A percentile compares a stretch with the other conserved stretches of the same genome.
These are phyloP conservation scores for Russula emetica DNA, from an alignment of 768 basidiomycete species.

Conservation along the genomic window DNA sequence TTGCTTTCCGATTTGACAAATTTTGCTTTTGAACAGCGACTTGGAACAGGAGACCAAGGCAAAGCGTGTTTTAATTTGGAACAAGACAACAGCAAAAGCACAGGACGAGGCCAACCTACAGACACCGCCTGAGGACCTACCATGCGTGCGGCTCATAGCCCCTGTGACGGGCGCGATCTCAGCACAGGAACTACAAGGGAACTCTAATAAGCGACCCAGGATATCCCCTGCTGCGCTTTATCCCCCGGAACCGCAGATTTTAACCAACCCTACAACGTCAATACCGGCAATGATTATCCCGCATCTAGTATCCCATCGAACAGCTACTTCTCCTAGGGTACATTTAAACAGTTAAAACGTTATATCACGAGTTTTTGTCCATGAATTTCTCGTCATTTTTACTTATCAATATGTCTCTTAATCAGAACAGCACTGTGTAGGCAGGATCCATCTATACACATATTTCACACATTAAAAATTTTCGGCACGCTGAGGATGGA, in stretches of 20 bases:
- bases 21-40: slow-evolving; percentile 1
- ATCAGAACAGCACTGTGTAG: background rate
- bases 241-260: background rate
- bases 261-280: slow-evolving; percentile 2
- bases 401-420: slow-evolving; percentile 1
- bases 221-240: background rate
- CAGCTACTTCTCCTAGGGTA: background rate
- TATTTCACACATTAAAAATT: background rate
- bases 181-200: background rate
- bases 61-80: background rate
- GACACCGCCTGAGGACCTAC: background rate
- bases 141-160: background rate
- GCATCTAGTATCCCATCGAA: slow-evolving; percentile 6
- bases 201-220: slow-evolving; percentile 19
- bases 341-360: background rate
- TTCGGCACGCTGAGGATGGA: background rate
- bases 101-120: background rate
- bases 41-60: background rate
- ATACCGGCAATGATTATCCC: slow-evolving; percentile 24
- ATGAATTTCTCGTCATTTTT: background rate
- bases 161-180: background rate
- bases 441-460: background rate
- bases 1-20: background rate
- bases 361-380: background rate
- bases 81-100: background rate